phyloP scores from a whole-genome alignment of 129 eudicot genomes.

The Silybum marianum region DNA sequence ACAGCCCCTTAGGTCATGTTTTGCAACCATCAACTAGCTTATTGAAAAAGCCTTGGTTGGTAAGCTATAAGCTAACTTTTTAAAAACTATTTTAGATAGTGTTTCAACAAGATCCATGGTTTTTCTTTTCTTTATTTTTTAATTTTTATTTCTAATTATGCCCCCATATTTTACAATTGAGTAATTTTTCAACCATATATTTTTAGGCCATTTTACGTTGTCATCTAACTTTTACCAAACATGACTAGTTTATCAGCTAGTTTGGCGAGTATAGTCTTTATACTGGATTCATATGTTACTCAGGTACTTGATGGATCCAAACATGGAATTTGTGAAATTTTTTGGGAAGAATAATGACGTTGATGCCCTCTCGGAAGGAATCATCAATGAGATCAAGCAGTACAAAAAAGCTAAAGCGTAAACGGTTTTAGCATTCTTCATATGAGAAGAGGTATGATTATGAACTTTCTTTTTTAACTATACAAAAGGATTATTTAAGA shows the following conservation, averaged over 20 bases:
- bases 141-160: neutral
- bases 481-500: neutral
- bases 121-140: neutral
- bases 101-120: neutral
- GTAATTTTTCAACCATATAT: neutral
- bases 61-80: neutral
- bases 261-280: neutral
- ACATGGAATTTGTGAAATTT: constrained; percentile 79
- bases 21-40: neutral
- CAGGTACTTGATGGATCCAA: constrained; percentile 96
- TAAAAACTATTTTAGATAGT: neutral
- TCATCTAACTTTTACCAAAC: neutral
- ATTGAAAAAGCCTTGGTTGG: neutral
- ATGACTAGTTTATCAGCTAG: neutral
- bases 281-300: constrained; percentile 18
- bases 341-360: constrained; percentile 84
- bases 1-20: neutral
- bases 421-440: constrained; percentile 12
- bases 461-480: neutral
- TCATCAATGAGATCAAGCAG: constrained; percentile 69
- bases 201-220: neutral
- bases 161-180: neutral
- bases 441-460: constrained; percentile 14
- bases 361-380: constrained; percentile 69
- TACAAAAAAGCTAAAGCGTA: constrained; percentile 47